phyloP scores from a whole-genome alignment of 2,329 filamentous ascomycete species.

The Sclerotinia borealis region DNA sequence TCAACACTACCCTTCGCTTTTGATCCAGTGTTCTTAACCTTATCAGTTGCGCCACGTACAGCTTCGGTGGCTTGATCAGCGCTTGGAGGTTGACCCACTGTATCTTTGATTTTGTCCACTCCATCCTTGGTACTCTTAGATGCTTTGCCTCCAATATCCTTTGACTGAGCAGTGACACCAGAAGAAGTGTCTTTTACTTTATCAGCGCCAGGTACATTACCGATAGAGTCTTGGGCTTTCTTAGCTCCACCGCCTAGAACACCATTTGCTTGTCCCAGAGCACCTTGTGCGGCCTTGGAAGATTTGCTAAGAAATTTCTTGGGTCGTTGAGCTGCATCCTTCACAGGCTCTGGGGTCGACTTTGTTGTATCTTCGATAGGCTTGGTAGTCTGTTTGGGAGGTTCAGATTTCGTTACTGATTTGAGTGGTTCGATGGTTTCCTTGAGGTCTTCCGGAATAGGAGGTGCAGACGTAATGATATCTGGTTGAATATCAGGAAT shows the following conservation, averaged over 20 bases:
- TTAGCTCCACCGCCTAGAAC: not conserved
- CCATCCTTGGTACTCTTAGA: not conserved
- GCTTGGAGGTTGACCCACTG: not conserved
- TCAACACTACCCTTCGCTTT: not conserved
- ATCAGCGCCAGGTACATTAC: not conserved
- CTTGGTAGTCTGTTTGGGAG: not conserved
- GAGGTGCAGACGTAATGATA: slow-evolving; percentile 7
- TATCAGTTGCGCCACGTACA: not conserved
- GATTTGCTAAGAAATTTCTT: slow-evolving; percentile 13
- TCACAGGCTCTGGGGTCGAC: not conserved
- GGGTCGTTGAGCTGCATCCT: not conserved
- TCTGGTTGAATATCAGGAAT: slow-evolving; percentile 5
- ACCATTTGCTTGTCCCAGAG: not conserved
- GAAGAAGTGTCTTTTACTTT: not conserved
- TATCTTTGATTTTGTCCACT: not conserved
- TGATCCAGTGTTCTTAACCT: not conserved
- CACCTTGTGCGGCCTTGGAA: slow-evolving; percentile 1
- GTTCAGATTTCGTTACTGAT: not conserved
- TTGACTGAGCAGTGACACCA: not conserved
- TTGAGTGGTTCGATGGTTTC: not conserved
- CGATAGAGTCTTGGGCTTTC: not conserved
- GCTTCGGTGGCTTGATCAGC: not conserved
- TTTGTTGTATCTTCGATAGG: not conserved
- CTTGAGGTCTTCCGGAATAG: slow-evolving; percentile 4
- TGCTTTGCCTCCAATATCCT: not conserved